Evolutionary conservation across 305 asterid species (phyloP).

Genomic region (Fraxinus nigra): DNA sequence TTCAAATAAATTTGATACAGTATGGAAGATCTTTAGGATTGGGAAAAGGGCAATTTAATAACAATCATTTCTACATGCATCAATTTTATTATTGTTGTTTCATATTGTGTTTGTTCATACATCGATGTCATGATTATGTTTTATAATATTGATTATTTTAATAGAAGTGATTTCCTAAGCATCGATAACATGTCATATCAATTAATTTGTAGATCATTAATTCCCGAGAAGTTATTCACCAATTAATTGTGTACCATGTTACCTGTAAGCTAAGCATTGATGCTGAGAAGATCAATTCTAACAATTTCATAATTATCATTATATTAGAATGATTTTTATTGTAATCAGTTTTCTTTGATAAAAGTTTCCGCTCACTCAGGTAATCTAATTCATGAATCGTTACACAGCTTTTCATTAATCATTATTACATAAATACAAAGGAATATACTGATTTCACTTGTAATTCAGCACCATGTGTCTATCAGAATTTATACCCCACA

Average conservation of each 20-base stretch:
- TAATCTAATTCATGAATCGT: too few relatives aligned
- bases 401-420: too few relatives aligned
- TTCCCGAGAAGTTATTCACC: too few relatives aligned
- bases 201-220: background rate
- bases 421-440: too few relatives aligned
- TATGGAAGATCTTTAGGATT: background rate
- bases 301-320: background rate
- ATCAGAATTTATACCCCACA: too few relatives aligned
- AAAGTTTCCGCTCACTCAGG: too few relatives aligned
- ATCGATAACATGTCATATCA: background rate
- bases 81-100: too few relatives aligned
- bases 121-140: background rate
- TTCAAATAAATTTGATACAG: background rate
- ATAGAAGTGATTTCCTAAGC: background rate
- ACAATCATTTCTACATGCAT: too few relatives aligned
- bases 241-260: background rate
- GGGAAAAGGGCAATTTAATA: background rate
- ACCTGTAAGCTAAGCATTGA: too few relatives aligned
- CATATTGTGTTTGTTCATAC: background rate
- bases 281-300: background rate
- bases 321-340: background rate
- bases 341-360: background rate
- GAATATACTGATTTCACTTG: too few relatives aligned
- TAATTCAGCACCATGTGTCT: too few relatives aligned
- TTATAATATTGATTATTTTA: too few relatives aligned